phyloP scores from a whole-genome alignment of 1,284 basidiomycete species.

The Ceratobasidium sp. region DNA sequence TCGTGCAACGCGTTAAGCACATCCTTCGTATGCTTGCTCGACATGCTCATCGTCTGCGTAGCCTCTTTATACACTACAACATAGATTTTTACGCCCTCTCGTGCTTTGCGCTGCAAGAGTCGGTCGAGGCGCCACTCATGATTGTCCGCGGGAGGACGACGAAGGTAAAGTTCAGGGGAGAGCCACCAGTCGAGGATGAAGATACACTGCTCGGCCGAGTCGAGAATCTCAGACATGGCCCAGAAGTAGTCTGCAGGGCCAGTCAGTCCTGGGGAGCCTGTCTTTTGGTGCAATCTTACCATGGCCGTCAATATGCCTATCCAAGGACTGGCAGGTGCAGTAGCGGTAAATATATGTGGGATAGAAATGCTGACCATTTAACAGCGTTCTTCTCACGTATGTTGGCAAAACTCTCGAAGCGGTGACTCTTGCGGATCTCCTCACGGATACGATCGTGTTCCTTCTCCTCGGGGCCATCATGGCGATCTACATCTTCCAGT shows the following conservation, averaged over 20 bases:
- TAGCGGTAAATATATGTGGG: conserved; percentile 5
- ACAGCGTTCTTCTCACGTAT: conserved; percentile 76
- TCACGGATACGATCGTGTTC: conserved; percentile 70
- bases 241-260: conserved; percentile 78
- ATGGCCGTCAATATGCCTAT: conserved; percentile 37
- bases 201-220: conserved; percentile 77
- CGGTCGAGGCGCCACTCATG: conserved; percentile 89
- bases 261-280: neutral
- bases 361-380: conserved; percentile 72
- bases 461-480: conserved; percentile 79
- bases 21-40: conserved; percentile 86
- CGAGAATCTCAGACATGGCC: conserved; percentile 88
- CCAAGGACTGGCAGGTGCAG: neutral
- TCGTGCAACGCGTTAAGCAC: conserved; percentile 83
- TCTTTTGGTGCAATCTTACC: neutral
- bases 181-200: conserved; percentile 91
- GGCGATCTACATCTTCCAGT: conserved; percentile 65
- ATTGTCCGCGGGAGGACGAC: conserved; percentile 84
- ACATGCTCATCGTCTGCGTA: conserved; percentile 88
- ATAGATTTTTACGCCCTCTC: conserved; percentile 89
- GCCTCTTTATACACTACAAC: conserved; percentile 94
- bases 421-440: conserved; percentile 80
- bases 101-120: conserved; percentile 85
- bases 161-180: conserved; percentile 89
- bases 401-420: conserved; percentile 85